Conservation (phyloP, 495 filamentous ascomycete species). For the Bryoglossum gracile region DNA sequence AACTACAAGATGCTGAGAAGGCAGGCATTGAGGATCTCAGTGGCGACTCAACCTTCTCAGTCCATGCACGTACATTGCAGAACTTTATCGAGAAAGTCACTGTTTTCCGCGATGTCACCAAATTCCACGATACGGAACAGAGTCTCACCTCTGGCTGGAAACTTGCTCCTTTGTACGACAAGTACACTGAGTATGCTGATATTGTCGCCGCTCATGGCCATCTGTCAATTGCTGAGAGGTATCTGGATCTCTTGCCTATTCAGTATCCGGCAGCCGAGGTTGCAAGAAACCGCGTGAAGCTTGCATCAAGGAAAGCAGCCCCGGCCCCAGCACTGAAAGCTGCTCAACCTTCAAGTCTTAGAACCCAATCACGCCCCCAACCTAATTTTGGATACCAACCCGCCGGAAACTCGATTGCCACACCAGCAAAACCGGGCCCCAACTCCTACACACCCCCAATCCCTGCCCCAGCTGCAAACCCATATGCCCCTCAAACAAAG, state of each 20-base stretch:
- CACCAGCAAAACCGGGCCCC: slow-evolving; percentile 27
- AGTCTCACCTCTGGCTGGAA: slow-evolving; percentile 74
- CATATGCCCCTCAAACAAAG: slow-evolving; percentile 49
- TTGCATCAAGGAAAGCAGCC: slow-evolving; percentile 67
- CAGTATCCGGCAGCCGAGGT: slow-evolving; percentile 85
- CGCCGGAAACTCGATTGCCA: slow-evolving; percentile 16
- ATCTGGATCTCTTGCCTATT: slow-evolving; percentile 78
- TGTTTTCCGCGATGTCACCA: slow-evolving; percentile 88
- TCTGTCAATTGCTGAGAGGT: slow-evolving; percentile 78
- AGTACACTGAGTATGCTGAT: slow-evolving; percentile 95
- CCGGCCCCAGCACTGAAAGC: slow-evolving; percentile 30
- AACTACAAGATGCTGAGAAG: slow-evolving; percentile 76
- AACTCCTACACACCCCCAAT: slow-evolving; percentile 18
- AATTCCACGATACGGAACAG: slow-evolving; percentile 76
- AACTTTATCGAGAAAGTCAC: slow-evolving; percentile 97
- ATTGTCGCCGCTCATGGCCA: slow-evolving; percentile 88
- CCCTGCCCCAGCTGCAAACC: slow-evolving; percentile 42
- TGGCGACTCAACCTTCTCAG: slow-evolving; percentile 76
- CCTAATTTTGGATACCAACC: slow-evolving; percentile 32
- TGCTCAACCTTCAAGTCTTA: slow-evolving; percentile 29
- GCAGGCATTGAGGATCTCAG: slow-evolving; percentile 57
- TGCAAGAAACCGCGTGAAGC: slow-evolving; percentile 75
- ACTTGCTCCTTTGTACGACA: slow-evolving; percentile 79
- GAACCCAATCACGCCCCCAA: slow-evolving; percentile 29
- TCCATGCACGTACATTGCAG: slow-evolving; percentile 84